A percentile compares a stretch with the other conserved stretches of the same genome.
These are phyloP conservation scores for Termitomyces sp. DNA, from an alignment of 768 basidiomycete genomes.

Conservation along the genomic window DNA sequence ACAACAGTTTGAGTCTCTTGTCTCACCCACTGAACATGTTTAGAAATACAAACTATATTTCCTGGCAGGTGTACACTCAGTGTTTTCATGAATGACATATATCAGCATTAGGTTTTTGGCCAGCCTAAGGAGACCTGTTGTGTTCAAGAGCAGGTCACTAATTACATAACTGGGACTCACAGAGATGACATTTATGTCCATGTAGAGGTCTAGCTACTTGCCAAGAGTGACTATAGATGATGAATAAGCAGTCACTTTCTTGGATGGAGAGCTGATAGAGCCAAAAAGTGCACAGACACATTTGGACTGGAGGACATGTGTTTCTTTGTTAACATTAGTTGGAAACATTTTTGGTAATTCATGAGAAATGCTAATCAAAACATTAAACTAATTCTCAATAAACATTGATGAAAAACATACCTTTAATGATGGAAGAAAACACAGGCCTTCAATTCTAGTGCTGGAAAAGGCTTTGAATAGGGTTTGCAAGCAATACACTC, in stretches of 20 bases:
- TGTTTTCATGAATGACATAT: constrained; percentile 98
- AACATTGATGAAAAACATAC: no score
- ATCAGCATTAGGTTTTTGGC: constrained; percentile 65
- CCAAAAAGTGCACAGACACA: constrained; percentile 97
- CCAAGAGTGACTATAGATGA: constrained; percentile 96
- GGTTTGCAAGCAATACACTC: no score
- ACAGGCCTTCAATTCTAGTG: no score
- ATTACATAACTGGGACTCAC: constrained; percentile 37
- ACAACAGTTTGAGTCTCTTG: constrained; percentile 69
- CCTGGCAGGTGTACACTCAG: constrained; percentile 55
- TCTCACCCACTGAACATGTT: constrained; percentile 84
- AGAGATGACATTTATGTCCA: constrained; percentile 90
- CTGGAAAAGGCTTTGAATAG: no score
- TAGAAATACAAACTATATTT: background rate
- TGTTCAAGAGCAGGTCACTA: constrained; percentile 1
- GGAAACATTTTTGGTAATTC: no score
- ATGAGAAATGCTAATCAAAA: no score
- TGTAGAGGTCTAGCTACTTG: constrained; percentile 93
- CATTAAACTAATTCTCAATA: no score
- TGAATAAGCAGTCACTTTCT: constrained; percentile 90
- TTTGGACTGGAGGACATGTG: constrained; percentile 49
- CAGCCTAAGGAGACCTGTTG: constrained; percentile 62
- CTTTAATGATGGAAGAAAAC: no score
- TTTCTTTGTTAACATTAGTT: no score
- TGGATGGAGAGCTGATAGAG: constrained; percentile 92